Percentiles rank a stretch among this genome's conserved stretches.
Evolutionary conservation across 2,329 filamentous ascomycete genomes (phyloP).

Genomic region (Didymosphaeria variabile): DNA sequence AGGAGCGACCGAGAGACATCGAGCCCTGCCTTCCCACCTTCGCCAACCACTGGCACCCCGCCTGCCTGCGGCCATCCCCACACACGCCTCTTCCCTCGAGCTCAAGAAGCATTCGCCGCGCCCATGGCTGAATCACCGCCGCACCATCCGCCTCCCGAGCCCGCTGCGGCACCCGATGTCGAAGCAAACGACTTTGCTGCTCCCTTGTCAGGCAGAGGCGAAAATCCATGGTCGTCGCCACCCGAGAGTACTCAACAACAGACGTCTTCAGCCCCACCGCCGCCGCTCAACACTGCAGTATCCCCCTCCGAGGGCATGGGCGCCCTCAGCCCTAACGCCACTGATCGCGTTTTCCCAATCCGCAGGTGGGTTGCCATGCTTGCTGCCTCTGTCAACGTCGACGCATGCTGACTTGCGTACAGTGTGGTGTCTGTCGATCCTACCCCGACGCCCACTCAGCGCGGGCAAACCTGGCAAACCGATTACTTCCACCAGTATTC

Average conservation of each 20-base stretch:
- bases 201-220: constrained; percentile 22
- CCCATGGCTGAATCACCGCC: constrained; percentile 40
- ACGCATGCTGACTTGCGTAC: not conserved
- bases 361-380: constrained; percentile 66
- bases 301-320: constrained; percentile 34
- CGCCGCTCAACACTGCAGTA: constrained; percentile 21
- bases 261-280: constrained; percentile 13
- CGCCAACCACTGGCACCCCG: constrained; percentile 4
- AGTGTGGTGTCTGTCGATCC: constrained; percentile 70
- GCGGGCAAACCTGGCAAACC: constrained; percentile 40
- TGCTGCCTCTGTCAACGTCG: not conserved
- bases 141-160: constrained; percentile 18
- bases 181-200: constrained; percentile 19
- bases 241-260: constrained; percentile 8
- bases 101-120: constrained; percentile 14
- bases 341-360: constrained; percentile 77
- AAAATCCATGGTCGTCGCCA: constrained; percentile 24
- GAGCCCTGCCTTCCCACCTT: not conserved
- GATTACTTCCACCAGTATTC: constrained; percentile 51
- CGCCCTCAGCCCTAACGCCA: constrained; percentile 51
- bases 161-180: constrained; percentile 14
- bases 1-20: constrained; percentile 17
- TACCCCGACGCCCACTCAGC: constrained; percentile 48
- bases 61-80: not conserved
- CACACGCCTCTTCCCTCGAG: not conserved